Evolutionary conservation across 2,329 filamentous ascomycete genomes (phyloP).

Genomic region (Balansia obtecta): DNA sequence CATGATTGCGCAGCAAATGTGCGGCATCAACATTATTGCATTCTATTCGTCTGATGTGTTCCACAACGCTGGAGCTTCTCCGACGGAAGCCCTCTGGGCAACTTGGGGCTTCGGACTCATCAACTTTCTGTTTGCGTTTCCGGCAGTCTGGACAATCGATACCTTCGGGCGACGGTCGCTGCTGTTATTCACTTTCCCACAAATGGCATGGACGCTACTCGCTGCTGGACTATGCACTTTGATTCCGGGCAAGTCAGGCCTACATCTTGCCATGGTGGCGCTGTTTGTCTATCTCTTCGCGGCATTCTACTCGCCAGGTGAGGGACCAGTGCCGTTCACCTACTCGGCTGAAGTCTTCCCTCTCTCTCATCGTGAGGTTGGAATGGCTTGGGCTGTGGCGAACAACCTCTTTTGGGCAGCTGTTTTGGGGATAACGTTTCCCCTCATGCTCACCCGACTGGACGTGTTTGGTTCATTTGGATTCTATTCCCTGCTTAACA

Average conservation of each 20-base stretch:
- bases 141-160: conserved; percentile 47
- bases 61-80: conserved; percentile 39
- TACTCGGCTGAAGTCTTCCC: conserved; percentile 61
- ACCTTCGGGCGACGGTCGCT: conserved; percentile 41
- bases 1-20: conserved; percentile 70
- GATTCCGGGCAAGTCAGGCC: conserved; percentile 26
- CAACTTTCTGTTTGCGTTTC: conserved; percentile 46
- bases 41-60: conserved; percentile 62
- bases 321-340: conserved; percentile 56
- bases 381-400: conserved; percentile 58
- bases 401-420: conserved; percentile 50
- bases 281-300: conserved; percentile 46
- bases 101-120: conserved; percentile 46
- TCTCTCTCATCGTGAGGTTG: conserved; percentile 56
- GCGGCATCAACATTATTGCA: conserved; percentile 59
- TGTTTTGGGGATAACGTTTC: conserved; percentile 52
- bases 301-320: conserved; percentile 37
- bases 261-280: conserved; percentile 33
- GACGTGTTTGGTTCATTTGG: conserved; percentile 37
- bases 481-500: conserved; percentile 43
- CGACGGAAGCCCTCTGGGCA: conserved; percentile 44
- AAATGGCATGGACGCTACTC: conserved; percentile 29
- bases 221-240: conserved; percentile 36
- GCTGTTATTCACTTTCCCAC: conserved; percentile 29
- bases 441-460: conserved; percentile 36